A percentile compares a stretch with the other conserved stretches of the same genome.
Evolutionary conservation across 164 flowering plant species (phyloP).

Genomic region (Euptelea pleiosperma): DNA sequence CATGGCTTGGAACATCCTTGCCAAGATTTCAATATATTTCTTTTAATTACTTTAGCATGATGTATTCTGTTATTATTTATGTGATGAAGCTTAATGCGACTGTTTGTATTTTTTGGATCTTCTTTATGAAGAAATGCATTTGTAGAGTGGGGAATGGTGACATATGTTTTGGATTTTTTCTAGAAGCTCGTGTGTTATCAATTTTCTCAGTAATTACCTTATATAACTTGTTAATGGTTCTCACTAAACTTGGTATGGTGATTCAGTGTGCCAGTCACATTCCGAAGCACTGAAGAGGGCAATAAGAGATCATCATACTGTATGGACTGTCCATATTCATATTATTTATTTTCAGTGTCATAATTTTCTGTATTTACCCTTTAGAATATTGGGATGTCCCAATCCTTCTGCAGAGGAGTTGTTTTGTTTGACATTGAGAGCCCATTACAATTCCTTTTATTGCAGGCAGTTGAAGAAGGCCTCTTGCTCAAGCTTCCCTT

Average conservation of each 20-base stretch:
- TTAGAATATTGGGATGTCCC: neutral
- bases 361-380: neutral
- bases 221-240: neutral
- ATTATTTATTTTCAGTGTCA: conserved; percentile 4
- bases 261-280: conserved; percentile 53
- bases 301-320: conserved; percentile 49
- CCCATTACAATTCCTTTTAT: conserved; percentile 9
- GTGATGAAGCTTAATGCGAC: too few species aligned
- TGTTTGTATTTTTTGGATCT: too few species aligned
- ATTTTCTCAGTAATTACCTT: neutral
- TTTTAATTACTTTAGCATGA: too few species aligned
- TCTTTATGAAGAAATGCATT: too few species aligned
- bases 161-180: too few species aligned
- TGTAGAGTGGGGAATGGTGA: too few species aligned
- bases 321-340: conserved; percentile 31
- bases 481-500: conserved; percentile 71
- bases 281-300: conserved; percentile 62
- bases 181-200: too few species aligned
- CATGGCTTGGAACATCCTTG: too few species aligned
- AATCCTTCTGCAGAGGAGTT: neutral
- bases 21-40: too few species aligned
- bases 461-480: conserved; percentile 64
- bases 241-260: conserved; percentile 4
- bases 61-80: too few species aligned
- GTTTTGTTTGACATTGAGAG: conserved; percentile 4